Evolutionary conservation across 31 red algal genomes (phyloP).

Genomic region (Bonnemaisonia californica): DNA sequence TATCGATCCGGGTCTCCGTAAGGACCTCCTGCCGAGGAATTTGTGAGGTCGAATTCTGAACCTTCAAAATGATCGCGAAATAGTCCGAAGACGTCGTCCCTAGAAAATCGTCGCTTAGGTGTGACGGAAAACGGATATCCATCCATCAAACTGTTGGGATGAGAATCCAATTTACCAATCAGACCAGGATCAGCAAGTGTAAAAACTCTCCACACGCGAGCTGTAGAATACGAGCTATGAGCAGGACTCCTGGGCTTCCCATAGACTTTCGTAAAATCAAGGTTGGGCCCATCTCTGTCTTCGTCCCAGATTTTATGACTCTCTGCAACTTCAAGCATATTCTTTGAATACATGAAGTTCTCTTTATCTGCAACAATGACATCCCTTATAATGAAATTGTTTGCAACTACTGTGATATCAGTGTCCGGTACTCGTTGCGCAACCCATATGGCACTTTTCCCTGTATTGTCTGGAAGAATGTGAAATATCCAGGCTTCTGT

Average conservation of each 20-base stretch:
- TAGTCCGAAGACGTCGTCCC: slow-evolving; percentile 48
- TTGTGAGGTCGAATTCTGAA: slow-evolving; percentile 56
- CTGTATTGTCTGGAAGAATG: slow-evolving; percentile 57
- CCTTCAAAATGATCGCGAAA: slow-evolving; percentile 73
- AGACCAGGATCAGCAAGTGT: slow-evolving; percentile 41
- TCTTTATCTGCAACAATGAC: slow-evolving; percentile 35
- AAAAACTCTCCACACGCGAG: slow-evolving; percentile 58
- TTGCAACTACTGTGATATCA: slow-evolving; percentile 66
- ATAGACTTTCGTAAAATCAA: slow-evolving; percentile 65
- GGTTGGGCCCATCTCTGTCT: not conserved
- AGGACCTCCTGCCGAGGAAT: slow-evolving; percentile 40
- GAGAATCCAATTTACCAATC: slow-evolving; percentile 14
- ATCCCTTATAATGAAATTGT: slow-evolving; percentile 66
- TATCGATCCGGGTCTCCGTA: slow-evolving; percentile 75
- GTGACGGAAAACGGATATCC: slow-evolving; percentile 64
- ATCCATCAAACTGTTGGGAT: slow-evolving; percentile 49
- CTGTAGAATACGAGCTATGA: slow-evolving; percentile 48
- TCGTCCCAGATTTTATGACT: slow-evolving; percentile 35
- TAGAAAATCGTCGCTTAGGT: slow-evolving; percentile 18
- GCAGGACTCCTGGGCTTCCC: slow-evolving; percentile 12
- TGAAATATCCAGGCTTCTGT: slow-evolving; percentile 76
- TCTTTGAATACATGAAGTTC: slow-evolving; percentile 50
- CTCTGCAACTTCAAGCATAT: slow-evolving; percentile 49
- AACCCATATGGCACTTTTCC: slow-evolving; percentile 64
- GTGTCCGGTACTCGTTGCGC: slow-evolving; percentile 74